Conservation (phyloP, 2,329 filamentous ascomycete genomes). For the Blastomyces percursus region DNA sequence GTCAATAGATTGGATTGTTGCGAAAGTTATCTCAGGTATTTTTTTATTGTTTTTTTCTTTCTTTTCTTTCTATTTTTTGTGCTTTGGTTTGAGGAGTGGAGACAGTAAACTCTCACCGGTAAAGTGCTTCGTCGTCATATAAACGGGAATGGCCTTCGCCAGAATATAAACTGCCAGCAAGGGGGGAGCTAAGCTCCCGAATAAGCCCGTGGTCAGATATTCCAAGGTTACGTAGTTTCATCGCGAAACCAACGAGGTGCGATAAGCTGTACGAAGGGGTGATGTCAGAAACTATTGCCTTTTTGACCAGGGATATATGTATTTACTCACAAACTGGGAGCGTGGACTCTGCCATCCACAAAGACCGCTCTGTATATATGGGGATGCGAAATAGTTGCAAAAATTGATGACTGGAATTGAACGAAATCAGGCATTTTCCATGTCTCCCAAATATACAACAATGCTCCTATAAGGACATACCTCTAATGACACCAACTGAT, state of each 20-base stretch:
- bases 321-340: conserved; percentile 66
- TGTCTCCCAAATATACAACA: neutral
- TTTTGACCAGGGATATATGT: neutral
- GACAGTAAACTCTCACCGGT: conserved; percentile 45
- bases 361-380: conserved; percentile 95
- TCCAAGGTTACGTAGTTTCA: conserved; percentile 89
- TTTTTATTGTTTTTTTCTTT: neutral
- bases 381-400: conserved; percentile 74
- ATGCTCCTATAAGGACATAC: conserved; percentile 31
- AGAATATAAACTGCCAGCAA: conserved; percentile 82
- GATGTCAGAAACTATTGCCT: neutral
- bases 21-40: neutral
- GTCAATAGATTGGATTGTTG: neutral
- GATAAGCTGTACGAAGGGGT: conserved; percentile 47
- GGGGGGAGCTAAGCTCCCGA: conserved; percentile 72
- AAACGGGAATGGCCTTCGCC: conserved; percentile 89
- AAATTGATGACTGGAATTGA: conserved; percentile 58
- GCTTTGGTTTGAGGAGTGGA: neutral
- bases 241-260: conserved; percentile 80
- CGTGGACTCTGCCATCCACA: conserved; percentile 82
- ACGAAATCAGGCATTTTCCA: neutral
- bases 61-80: conserved; percentile 10
- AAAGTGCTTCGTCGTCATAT: conserved; percentile 81
- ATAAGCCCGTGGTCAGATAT: conserved; percentile 88
- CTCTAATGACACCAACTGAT: conserved; percentile 89